Conservation (phyloP, 2,329 filamentous ascomycete genomes). For the Arthrobotrys conoides region DNA sequence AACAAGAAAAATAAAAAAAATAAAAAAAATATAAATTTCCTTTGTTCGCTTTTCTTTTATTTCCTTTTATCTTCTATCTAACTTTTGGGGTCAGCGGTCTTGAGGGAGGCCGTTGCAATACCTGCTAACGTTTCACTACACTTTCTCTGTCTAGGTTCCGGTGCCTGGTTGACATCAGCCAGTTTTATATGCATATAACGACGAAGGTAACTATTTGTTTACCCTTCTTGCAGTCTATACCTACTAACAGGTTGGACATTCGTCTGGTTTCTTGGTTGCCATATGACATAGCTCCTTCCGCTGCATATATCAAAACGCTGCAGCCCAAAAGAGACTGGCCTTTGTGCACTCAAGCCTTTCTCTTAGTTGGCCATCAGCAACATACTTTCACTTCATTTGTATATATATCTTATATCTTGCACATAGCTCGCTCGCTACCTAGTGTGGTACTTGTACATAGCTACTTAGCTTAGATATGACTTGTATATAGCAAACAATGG, state of each 20-base stretch:
- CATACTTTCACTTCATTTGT: conserved; percentile 5
- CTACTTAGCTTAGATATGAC: too few species aligned
- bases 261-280: conserved; percentile 8
- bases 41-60: conserved; percentile 10
- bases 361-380: conserved; percentile 2
- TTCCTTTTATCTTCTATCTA: conserved; percentile 1
- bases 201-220: neutral
- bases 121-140: conserved; percentile 22
- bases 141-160: neutral
- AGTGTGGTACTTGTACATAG: too few species aligned
- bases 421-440: too few species aligned
- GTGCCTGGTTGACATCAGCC: conserved; percentile 2
- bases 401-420: too few species aligned
- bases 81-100: conserved; percentile 17
- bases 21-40: neutral
- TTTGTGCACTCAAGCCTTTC: conserved; percentile 1
- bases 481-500: too few species aligned
- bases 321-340: conserved; percentile 5
- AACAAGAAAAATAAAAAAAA: neutral
- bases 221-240: neutral
- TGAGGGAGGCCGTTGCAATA: conserved; percentile 13
- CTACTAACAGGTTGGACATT: neutral
- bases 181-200: neutral
- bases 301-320: conserved; percentile 17
- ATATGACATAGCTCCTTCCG: neutral